Conservation (phyloP, 345 rosid species). For the Carallia brachiata region DNA sequence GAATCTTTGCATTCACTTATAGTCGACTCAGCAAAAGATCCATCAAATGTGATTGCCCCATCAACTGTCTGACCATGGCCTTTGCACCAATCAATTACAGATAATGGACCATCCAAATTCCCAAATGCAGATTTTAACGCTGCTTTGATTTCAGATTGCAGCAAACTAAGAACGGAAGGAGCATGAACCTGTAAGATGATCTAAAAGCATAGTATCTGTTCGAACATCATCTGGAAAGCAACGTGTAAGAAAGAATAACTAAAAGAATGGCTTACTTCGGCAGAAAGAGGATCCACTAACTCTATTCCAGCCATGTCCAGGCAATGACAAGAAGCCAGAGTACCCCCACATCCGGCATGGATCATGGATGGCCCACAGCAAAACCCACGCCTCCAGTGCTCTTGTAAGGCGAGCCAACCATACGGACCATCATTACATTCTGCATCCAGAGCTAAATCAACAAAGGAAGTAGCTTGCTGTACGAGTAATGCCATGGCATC, state of each 20-base stretch:
- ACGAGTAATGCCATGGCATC: slow-evolving; percentile 85
- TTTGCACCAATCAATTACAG: slow-evolving; percentile 93
- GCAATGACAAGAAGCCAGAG: slow-evolving; percentile 91
- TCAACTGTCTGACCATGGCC: slow-evolving; percentile 70
- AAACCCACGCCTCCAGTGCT: slow-evolving; percentile 90
- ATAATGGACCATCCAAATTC: slow-evolving; percentile 83
- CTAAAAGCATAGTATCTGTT: neutral
- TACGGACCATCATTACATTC: slow-evolving; percentile 93
- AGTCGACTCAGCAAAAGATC: slow-evolving; percentile 71
- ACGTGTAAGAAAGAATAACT: slow-evolving; percentile 11
- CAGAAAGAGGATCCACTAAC: slow-evolving; percentile 92
- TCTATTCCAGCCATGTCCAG: slow-evolving; percentile 91
- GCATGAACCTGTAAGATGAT: slow-evolving; percentile 60
- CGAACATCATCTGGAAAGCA: slow-evolving; percentile 8
- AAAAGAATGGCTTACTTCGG: slow-evolving; percentile 62
- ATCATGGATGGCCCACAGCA: slow-evolving; percentile 94
- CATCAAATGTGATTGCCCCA: slow-evolving; percentile 55
- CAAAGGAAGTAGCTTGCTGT: slow-evolving; percentile 97
- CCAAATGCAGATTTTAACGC: slow-evolving; percentile 89
- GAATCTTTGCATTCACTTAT: slow-evolving; percentile 69
- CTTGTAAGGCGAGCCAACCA: slow-evolving; percentile 98
- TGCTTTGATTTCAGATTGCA: slow-evolving; percentile 82
- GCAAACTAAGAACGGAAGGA: slow-evolving; percentile 75
- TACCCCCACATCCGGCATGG: slow-evolving; percentile 99
- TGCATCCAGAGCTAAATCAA: slow-evolving; percentile 88